Conservation (phyloP, 371 early-diverging fungal species). For the Sporodiniella umbellata region DNA sequence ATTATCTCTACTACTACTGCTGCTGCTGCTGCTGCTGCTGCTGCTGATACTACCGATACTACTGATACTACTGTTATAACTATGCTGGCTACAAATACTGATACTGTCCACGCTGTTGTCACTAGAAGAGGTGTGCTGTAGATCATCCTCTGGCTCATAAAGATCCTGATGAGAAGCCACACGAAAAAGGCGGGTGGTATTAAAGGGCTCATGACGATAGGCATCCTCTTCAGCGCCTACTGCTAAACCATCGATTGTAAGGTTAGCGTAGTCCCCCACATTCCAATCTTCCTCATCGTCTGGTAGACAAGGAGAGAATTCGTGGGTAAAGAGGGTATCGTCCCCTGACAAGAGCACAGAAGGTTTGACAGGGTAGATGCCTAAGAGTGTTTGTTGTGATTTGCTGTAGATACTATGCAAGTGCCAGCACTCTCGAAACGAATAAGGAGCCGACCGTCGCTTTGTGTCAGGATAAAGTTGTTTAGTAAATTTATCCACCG, state of each 20-base stretch:
- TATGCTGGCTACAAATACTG: no score
- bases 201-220: not conserved
- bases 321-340: conserved; percentile 47
- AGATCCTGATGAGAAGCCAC: not conserved
- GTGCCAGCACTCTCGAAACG: conserved; percentile 41
- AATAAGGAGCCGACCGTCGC: conserved; percentile 27
- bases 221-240: conserved; percentile 4
- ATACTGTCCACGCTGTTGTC: not conserved
- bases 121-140: not conserved
- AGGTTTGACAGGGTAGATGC: conserved; percentile 32
- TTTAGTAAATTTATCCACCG: conserved; percentile 39
- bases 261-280: not conserved
- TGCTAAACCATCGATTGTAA: not conserved
- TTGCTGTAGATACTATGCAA: conserved; percentile 49
- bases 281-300: conserved; percentile 5
- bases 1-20: no score
- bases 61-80: no score
- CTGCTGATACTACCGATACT: no score
- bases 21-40: no score
- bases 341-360: conserved; percentile 41
- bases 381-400: conserved; percentile 44
- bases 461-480: conserved; percentile 21
- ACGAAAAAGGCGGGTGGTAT: not conserved
- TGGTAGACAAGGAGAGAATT: conserved; percentile 23
- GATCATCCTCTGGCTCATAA: not conserved